Base-by-base conservation (phyloP, 2,329 filamentous ascomycete species). In the Pseudopyricularia javanii region DNA sequence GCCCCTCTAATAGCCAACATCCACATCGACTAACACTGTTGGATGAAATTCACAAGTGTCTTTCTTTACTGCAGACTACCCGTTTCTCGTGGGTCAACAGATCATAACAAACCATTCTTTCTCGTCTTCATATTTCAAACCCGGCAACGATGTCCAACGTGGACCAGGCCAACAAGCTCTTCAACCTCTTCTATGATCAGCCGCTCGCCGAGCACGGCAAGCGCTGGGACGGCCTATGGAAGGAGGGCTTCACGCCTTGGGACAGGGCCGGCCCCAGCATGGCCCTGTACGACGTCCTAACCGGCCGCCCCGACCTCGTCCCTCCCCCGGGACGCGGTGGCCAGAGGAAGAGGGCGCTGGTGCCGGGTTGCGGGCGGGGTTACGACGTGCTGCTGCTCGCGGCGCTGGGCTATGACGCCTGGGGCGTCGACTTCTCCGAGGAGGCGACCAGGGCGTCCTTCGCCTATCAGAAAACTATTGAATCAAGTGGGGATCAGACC, bases 351-450 rank as follows among this genome's bases (percentile, higher is more conserved):
- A 64, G 45, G 58, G 88, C 84, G 1, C 71, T 94, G 8, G 85
- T 95, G 0, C 86, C 89, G 0, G 89, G 88, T 5, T 95, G 89
- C 66, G 90, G 89, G 0, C 78, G 79, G 48, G 90, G 89, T 5
- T 85, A 93, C 62, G 90, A 95, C 68, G 86, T 89, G 2, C 73
- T 88, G 9, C 72, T 95, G 35, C 75, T 95, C 47, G 79, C 82
- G 50, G 79, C 80, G 9, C 80, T 84, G 61, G 89, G 89, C 1
- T 93, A 87, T 64, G 85, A 94, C 66, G 81, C 82, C 1, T 83
- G 80, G 60, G 90, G 88, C 0, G 68, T 95, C 2, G 89, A 94
- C 63, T 76, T 78, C 53, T 83, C 82, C 47, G 61, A 71, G 8
- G 62, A 60, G 14, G 75, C 73, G 3, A 58, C 73, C 8, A 65